A percentile compares a stretch with the other conserved stretches of the same genome.
Evolutionary conservation across 2,329 filamentous ascomycete species (phyloP).

Genomic region (Arthroderma uncinatum): DNA sequence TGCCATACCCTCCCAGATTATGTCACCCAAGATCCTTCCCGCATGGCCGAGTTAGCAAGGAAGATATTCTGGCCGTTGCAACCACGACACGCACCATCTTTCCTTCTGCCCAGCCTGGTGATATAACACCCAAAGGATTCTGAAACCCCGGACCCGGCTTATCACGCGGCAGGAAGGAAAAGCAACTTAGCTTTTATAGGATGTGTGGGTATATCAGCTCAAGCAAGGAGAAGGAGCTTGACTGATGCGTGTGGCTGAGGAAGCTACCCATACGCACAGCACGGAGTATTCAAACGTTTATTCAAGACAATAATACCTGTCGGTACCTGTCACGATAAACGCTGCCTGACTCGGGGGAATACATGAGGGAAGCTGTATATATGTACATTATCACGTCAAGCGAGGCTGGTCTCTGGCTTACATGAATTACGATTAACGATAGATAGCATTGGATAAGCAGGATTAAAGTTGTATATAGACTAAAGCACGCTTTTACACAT

Average conservation of each 20-base stretch:
- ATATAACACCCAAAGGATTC: neutral
- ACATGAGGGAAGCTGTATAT: neutral
- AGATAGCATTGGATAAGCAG: neutral
- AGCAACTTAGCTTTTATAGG: neutral
- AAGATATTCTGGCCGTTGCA: neutral
- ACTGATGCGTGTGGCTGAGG: neutral
- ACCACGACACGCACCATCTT: neutral
- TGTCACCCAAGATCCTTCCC: neutral
- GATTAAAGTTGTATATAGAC: neutral
- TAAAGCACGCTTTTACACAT: neutral
- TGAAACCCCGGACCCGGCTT: constrained; percentile 1
- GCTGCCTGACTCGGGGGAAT: neutral
- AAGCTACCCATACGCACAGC: too few relatives aligned
- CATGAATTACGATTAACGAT: neutral
- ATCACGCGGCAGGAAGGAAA: neutral
- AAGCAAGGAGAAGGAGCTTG: neutral
- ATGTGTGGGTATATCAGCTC: neutral
- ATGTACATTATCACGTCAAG: neutral
- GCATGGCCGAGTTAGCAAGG: constrained; percentile 1
- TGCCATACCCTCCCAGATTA: constrained; percentile 8
- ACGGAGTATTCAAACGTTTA: neutral
- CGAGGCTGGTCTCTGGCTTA: neutral
- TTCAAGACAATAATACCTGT: neutral
- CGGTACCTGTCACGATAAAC: neutral
- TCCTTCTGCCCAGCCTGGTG: neutral